Evolutionary conservation across 495 filamentous ascomycete species (phyloP).

Genomic region (Penicillium simplicissimum): DNA sequence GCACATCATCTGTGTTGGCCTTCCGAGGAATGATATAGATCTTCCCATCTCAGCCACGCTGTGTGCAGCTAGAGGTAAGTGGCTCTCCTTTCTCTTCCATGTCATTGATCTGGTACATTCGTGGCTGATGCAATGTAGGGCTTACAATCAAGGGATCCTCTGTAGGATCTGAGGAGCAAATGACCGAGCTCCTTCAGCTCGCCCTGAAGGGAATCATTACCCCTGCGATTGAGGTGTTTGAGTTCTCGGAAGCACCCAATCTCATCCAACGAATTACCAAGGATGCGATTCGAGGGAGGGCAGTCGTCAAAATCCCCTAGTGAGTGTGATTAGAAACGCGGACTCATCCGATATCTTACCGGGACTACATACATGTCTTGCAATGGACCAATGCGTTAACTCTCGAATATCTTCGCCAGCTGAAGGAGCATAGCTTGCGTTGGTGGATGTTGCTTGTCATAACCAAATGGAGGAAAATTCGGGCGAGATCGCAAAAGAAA

Average conservation of each 20-base stretch:
- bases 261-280: constrained; percentile 21
- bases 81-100: neutral
- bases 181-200: constrained; percentile 25
- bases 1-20: constrained; percentile 30
- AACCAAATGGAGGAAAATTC: no score
- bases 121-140: constrained; percentile 11
- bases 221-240: constrained; percentile 27
- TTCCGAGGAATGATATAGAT: constrained; percentile 32
- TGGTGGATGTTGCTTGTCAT: no score
- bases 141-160: constrained; percentile 33
- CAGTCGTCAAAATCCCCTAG: constrained; percentile 27
- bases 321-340: neutral
- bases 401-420: no score
- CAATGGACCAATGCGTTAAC: no score
- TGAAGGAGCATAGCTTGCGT: no score
- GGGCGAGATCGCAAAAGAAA: no score
- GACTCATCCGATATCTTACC: neutral
- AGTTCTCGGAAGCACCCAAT: constrained; percentile 22
- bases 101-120: neutral
- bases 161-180: constrained; percentile 32
- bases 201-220: constrained; percentile 24
- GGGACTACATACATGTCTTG: neutral
- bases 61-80: constrained; percentile 34
- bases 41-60: constrained; percentile 31
- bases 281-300: constrained; percentile 27